phyloP scores from a whole-genome alignment of 495 filamentous ascomycete genomes.

The Neurospora tetraspora region DNA sequence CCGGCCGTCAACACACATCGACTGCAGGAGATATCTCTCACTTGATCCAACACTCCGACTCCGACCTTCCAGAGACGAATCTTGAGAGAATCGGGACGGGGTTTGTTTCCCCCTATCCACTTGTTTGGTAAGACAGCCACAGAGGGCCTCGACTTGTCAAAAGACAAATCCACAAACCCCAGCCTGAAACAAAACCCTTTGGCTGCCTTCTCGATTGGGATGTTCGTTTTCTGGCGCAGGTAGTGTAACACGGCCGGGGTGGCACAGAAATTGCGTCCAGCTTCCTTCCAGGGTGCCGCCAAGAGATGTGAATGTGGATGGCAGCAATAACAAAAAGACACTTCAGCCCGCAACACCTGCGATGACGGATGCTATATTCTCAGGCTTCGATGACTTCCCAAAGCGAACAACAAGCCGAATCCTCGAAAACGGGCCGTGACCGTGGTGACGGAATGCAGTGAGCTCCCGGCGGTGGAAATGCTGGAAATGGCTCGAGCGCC shows the following conservation, averaged over 20 bases:
- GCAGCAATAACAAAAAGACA: not conserved
- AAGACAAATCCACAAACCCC: not conserved
- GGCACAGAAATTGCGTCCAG: not conserved
- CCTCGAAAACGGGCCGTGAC: not conserved
- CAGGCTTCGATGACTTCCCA: not conserved
- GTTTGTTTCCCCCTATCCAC: not conserved
- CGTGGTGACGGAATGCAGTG: not conserved
- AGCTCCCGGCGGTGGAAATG: not conserved
- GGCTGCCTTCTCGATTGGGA: constrained; percentile 4
- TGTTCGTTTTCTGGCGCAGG: not conserved
- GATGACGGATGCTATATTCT: not conserved
- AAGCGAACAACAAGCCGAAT: not conserved
- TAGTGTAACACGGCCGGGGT: not conserved
- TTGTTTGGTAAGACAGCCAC: not conserved
- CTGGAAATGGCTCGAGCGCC: not conserved
- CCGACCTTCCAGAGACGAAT: not conserved
- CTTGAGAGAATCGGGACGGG: not conserved
- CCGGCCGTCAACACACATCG: not conserved
- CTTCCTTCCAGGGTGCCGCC: not conserved
- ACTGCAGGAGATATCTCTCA: not conserved
- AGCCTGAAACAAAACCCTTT: not conserved
- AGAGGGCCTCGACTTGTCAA: not conserved
- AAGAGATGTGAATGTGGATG: not conserved
- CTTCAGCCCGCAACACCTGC: not conserved
- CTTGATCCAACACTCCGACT: not conserved